Evolutionary conservation across 306 rosid species (phyloP), one percentile per base, ranked within the genome.

Genomic region (Pyrus bretschneideri): DNA sequence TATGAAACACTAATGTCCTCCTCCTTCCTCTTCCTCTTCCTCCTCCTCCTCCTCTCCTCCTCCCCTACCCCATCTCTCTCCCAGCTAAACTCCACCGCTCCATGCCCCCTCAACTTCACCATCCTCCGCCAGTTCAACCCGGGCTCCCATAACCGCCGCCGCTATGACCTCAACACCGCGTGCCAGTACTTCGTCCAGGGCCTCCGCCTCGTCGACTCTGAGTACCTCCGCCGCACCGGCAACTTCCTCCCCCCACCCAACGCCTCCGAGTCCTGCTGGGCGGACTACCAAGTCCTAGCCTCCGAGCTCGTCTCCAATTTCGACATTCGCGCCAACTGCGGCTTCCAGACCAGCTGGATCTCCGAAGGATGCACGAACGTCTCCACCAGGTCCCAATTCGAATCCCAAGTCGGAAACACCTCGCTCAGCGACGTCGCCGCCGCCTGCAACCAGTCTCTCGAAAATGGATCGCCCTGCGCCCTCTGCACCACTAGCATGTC

Each of bases 91-190:
- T 69, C 3, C 84, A 35, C 76, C 81, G 82, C 25, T 17, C 2
- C 72, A 0, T 93, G 97, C 79, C 98, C 98, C 9, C 89, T 93
- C 40, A 81, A 91, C 85, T 89, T 91, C 92, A 69, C 85, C 29
- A 11, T 93, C 81, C 92, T 93, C 14, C 78, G 77, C 66, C 79
- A 25, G 31, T 45, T 90, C 51, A 57, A 72, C 71, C 58, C 74
- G 12, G 57, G 30, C 22, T 30, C 79, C 42, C 54, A 5, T 1
- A 4, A 3, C 89, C 81, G 67, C 27, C 80, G 69, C 35, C 23
- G 54, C 4, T 0, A 69, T 5, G 84, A 72, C 68, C 1, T 42
- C 44, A 4, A 25, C 65, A 54, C 61, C 8, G 8, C n/a, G 73
- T 95, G 99, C 80, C 88, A 80, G 17, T 86, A 79, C 89, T 30